These are phyloP conservation scores for Suillus cothurnatus DNA, from an alignment of 768 basidiomycete species.

Conservation along the genomic window DNA sequence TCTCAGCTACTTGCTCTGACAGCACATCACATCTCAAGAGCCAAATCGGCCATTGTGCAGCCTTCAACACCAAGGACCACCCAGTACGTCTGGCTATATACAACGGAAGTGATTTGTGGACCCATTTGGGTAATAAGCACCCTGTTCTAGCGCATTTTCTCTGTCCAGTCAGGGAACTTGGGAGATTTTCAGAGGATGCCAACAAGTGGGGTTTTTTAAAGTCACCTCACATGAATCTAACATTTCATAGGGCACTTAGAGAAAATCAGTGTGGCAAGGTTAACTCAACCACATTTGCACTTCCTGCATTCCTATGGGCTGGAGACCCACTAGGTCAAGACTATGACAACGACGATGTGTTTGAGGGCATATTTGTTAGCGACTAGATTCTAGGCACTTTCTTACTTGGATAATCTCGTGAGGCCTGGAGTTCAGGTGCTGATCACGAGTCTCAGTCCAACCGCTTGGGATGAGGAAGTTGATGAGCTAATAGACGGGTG, in stretches of 20 bases:
- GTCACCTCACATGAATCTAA: not conserved
- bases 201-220: not conserved
- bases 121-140: conserved; percentile 6
- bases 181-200: not conserved
- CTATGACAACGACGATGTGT: not conserved
- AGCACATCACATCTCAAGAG: not conserved
- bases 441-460: too few relatives aligned
- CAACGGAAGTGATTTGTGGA: not conserved
- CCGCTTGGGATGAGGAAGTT: too few relatives aligned
- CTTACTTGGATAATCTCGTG: too few relatives aligned
- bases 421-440: too few relatives aligned
- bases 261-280: not conserved
- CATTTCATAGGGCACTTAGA: not conserved
- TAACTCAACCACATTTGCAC: not conserved
- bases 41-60: conserved; percentile 4
- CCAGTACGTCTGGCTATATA: conserved; percentile 1
- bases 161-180: not conserved
- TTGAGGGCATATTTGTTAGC: conserved; percentile 2
- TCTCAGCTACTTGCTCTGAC: conserved; percentile 4
- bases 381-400: too few relatives aligned
- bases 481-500: too few relatives aligned
- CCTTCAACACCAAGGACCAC: not conserved
- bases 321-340: not conserved
- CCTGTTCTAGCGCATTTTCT: conserved; percentile 1
- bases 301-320: not conserved